Percentiles rank a stretch among this genome's conserved stretches.
Evolutionary conservation across 2,329 filamentous ascomycete species (phyloP).

Genomic region (Nemania sp.): DNA sequence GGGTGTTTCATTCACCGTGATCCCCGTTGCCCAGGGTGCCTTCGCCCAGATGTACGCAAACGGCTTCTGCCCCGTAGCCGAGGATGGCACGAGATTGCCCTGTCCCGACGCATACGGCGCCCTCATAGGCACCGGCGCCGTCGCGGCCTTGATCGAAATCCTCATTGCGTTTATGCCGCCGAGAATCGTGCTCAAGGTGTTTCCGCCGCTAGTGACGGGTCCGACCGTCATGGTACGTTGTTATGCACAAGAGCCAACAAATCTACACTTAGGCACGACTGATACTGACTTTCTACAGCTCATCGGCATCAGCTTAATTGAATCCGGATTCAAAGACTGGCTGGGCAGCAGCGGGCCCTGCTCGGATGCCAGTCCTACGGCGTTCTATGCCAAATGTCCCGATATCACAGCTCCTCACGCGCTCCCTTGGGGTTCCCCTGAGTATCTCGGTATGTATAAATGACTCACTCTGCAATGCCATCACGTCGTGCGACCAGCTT

Average conservation of each 20-base stretch:
- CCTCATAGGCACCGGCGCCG: slow-evolving; percentile 69
- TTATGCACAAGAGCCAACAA: neutral
- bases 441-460: slow-evolving; percentile 64
- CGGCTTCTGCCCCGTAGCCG: slow-evolving; percentile 64
- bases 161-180: slow-evolving; percentile 75
- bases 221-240: slow-evolving; percentile 60
- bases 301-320: slow-evolving; percentile 74
- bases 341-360: slow-evolving; percentile 71
- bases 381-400: slow-evolving; percentile 67
- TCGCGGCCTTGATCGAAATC: slow-evolving; percentile 71
- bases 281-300: slow-evolving; percentile 43
- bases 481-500: too few relatives aligned
- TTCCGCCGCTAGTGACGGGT: slow-evolving; percentile 78
- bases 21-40: slow-evolving; percentile 72
- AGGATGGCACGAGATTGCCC: slow-evolving; percentile 67
- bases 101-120: slow-evolving; percentile 79
- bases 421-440: slow-evolving; percentile 75
- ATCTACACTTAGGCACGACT: too few relatives aligned
- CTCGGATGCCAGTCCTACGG: slow-evolving; percentile 50
- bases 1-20: slow-evolving; percentile 76
- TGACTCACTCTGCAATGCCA: too few relatives aligned
- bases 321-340: slow-evolving; percentile 76
- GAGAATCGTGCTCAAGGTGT: slow-evolving; percentile 68
- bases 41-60: slow-evolving; percentile 78
- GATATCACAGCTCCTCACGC: slow-evolving; percentile 69